Conservation (phyloP, 306 rosid genomes). For the Cotoneaster glaucophyllus region DNA sequence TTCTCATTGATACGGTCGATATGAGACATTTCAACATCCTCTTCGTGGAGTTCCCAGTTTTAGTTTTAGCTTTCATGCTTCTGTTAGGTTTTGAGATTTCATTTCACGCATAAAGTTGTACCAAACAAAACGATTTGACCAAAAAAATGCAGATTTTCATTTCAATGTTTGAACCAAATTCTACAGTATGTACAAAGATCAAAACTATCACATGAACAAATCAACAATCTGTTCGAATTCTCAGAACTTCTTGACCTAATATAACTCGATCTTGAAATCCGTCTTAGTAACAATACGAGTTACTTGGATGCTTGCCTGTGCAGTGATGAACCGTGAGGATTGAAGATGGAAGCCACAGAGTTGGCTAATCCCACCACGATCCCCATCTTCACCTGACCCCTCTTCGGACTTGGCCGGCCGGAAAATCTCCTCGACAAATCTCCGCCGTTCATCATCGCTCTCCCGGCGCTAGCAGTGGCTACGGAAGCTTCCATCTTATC, state of each 20-base stretch:
- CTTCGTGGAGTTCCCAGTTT: too few species aligned
- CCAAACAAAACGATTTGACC: neutral
- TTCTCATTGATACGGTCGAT: too few species aligned
- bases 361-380: conserved; percentile 55
- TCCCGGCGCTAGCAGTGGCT: neutral
- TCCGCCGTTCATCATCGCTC: conserved; percentile 27
- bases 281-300: neutral
- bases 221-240: neutral
- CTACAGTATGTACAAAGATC: neutral
- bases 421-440: conserved; percentile 15
- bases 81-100: neutral
- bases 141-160: neutral
- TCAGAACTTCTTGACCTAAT: neutral
- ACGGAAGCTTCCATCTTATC: conserved; percentile 23
- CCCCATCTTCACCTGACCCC: conserved; percentile 63
- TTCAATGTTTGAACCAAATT: neutral
- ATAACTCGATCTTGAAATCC: neutral
- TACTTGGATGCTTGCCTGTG: neutral
- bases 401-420: conserved; percentile 53
- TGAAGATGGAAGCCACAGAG: conserved; percentile 62
- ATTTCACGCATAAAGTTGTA: neutral
- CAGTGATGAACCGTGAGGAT: neutral
- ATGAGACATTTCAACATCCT: too few species aligned
- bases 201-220: neutral
- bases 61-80: neutral